Evolutionary conservation across 1,284 basidiomycete genomes (phyloP).

Genomic region (Ceratobasidium papillatum): DNA sequence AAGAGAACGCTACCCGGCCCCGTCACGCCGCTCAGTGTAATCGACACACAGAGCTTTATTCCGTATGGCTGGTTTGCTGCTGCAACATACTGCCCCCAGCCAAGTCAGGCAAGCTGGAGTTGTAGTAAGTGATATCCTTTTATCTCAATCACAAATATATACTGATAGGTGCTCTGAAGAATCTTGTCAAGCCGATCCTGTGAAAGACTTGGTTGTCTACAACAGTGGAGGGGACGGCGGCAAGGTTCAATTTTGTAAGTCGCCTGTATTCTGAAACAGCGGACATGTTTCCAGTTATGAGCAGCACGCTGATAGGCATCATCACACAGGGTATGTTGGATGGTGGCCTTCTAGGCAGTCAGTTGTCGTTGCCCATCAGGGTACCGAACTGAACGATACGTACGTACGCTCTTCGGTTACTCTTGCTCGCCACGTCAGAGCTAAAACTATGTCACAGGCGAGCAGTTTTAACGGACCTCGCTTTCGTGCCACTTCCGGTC

Average conservation of each 20-base stretch:
- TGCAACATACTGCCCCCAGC: slow-evolving; percentile 25
- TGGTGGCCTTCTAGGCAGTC: slow-evolving; percentile 36
- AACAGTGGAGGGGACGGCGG: slow-evolving; percentile 27
- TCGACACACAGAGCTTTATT: not conserved
- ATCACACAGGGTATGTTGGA: slow-evolving; percentile 28
- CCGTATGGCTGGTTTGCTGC: slow-evolving; percentile 27
- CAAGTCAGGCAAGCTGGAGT: slow-evolving; percentile 26
- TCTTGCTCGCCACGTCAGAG: not conserved
- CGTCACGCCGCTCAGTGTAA: not conserved
- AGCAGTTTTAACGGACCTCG: slow-evolving; percentile 23
- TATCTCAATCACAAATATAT: not conserved
- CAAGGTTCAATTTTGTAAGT: slow-evolving; percentile 24
- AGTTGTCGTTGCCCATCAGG: slow-evolving; percentile 32
- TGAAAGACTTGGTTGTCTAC: slow-evolving; percentile 30
- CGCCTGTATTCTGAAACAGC: not conserved
- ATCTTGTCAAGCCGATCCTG: slow-evolving; percentile 25
- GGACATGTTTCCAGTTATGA: not conserved
- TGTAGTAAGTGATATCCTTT: not conserved
- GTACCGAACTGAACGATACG: slow-evolving; percentile 32
- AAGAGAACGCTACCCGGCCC: not conserved
- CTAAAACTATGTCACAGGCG: not conserved
- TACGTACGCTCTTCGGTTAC: not conserved
- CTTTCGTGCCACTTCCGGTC: not conserved
- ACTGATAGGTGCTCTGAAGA: not conserved
- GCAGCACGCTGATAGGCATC: not conserved